Percentiles rank a stretch among this genome's conserved stretches.
Conservation (phyloP, 371 early-diverging fungal genomes). For the Apophysomyces elegans region DNA sequence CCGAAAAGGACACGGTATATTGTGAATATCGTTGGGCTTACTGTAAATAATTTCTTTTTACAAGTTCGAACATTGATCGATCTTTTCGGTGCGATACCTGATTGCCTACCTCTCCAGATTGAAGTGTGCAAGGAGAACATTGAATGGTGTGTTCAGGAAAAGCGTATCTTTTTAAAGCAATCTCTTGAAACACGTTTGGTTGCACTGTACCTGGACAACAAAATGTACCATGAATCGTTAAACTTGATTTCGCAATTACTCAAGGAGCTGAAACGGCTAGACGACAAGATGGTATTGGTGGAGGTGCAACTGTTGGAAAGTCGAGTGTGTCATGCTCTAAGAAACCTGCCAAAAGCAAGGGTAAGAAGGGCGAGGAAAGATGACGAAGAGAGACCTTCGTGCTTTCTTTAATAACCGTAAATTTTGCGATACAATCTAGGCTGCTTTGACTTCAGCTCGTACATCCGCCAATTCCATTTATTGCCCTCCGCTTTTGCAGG, state of each 20-base stretch:
- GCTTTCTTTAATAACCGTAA: background rate
- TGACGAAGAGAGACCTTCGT: background rate
- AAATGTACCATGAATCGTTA: conserved; percentile 92
- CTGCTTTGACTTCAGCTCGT: conserved; percentile 96
- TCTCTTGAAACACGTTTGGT: conserved; percentile 92
- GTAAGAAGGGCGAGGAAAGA: conserved; percentile 38
- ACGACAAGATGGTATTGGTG: conserved; percentile 97
- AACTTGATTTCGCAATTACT: conserved; percentile 82
- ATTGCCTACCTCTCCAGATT: conserved; percentile 88
- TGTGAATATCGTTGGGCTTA: background rate
- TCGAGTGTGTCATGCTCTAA: conserved; percentile 90
- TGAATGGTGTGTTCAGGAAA: conserved; percentile 90
- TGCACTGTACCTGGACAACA: conserved; percentile 91
- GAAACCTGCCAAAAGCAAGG: conserved; percentile 94
- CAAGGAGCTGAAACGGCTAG: conserved; percentile 95
- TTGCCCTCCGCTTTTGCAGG: conserved; percentile 98
- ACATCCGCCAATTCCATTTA: conserved; percentile 98
- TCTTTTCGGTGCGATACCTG: conserved; percentile 85
- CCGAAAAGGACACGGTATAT: background rate
- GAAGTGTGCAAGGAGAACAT: conserved; percentile 92
- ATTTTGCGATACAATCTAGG: conserved; percentile 47
- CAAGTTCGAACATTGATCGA: conserved; percentile 88
- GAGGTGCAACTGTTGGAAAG: conserved; percentile 97
- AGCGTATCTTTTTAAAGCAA: conserved; percentile 93
- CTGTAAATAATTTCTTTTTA: background rate